phyloP scores from a whole-genome alignment of 2,329 filamentous ascomycete species.

The Penicillium sp. region DNA sequence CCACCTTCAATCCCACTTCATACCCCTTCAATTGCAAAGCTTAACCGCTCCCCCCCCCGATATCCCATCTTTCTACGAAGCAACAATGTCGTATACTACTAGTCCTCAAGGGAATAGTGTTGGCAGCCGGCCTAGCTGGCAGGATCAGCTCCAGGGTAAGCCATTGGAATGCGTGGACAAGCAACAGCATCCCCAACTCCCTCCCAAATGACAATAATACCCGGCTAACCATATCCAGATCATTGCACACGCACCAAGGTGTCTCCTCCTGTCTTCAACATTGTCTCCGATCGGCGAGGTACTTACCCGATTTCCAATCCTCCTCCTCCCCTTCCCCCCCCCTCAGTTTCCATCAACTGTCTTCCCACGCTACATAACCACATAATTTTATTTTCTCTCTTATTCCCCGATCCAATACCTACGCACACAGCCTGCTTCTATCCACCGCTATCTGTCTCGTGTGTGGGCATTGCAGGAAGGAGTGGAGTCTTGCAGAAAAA shows the following conservation, averaged over 20 bases:
- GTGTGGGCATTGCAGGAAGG: conserved; percentile 22
- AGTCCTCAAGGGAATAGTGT: conserved; percentile 22
- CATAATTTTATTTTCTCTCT: conserved; percentile 36
- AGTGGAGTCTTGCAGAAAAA: conserved; percentile 29
- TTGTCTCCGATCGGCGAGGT: conserved; percentile 75
- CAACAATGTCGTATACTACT: conserved; percentile 26
- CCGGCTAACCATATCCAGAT: conserved; percentile 45
- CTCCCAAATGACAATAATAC: conserved; percentile 2
- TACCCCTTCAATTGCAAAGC: conserved; percentile 7
- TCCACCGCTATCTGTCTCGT: conserved; percentile 14
- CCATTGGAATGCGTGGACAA: conserved; percentile 8
- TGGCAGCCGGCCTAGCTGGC: conserved; percentile 48
- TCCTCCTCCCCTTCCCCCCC: conserved; percentile 3
- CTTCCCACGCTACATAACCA: conserved; percentile 22
- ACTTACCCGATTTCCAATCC: conserved; percentile 28
- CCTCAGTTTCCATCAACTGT: conserved; percentile 23
- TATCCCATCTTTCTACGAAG: neutral
- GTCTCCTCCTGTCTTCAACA: conserved; percentile 62
- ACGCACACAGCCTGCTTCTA: conserved; percentile 4
- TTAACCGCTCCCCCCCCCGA: neutral
- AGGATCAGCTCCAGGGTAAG: conserved; percentile 59
- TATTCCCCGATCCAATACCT: neutral
- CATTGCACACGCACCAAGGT: conserved; percentile 58
- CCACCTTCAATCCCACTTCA: conserved; percentile 14
- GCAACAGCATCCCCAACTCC: neutral